Conservation (phyloP, 768 basidiomycete species). For the Xerocomellus amylosporus region DNA sequence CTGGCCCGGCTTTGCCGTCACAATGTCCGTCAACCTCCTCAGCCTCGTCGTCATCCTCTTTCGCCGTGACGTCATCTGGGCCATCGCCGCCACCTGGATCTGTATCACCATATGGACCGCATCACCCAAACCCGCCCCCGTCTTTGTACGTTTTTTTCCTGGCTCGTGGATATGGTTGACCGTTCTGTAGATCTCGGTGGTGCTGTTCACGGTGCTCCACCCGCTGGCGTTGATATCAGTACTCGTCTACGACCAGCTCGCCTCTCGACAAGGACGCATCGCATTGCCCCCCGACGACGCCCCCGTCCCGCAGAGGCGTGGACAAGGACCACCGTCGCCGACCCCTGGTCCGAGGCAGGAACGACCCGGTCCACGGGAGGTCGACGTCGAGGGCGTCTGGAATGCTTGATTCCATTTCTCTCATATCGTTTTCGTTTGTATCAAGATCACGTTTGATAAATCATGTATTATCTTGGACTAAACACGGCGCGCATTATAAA, state of each 20-base stretch:
- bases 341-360: conserved; percentile 1
- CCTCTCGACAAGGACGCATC: conserved; percentile 34
- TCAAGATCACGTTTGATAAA: too few species aligned
- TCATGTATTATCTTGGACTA: too few species aligned
- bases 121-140: conserved; percentile 58
- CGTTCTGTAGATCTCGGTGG: conserved; percentile 55
- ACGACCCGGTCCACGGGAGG: conserved; percentile 35
- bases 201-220: conserved; percentile 64
- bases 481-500: too few species aligned
- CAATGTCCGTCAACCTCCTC: conserved; percentile 61
- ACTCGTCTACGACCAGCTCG: conserved; percentile 36
- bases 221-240: conserved; percentile 56
- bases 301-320: background rate
- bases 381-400: conserved; percentile 43
- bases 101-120: conserved; percentile 61
- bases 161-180: background rate
- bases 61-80: conserved; percentile 71
- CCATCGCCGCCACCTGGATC: conserved; percentile 71
- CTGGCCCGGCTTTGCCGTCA: conserved; percentile 71
- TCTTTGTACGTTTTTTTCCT: conserved; percentile 50
- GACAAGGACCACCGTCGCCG: background rate
- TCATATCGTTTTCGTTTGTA: too few species aligned
- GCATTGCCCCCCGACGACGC: conserved; percentile 43
- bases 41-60: conserved; percentile 54
- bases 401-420: conserved; percentile 24